Base-by-base conservation (phyloP, 176 grass and related monocot genomes). In the Neostapfia colusana region DNA sequence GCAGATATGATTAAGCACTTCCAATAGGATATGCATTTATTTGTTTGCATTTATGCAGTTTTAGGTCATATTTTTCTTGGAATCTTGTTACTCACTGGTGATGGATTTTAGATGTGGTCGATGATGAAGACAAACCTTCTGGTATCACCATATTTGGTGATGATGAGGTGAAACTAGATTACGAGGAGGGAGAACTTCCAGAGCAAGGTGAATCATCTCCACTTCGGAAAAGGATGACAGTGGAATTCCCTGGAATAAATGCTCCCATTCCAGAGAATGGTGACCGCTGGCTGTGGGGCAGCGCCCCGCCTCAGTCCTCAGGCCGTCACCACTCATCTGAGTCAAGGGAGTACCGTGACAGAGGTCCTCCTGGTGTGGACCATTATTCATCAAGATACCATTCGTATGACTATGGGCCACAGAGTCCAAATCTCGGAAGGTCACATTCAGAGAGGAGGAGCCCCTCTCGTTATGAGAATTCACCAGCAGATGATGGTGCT, bases 121-220 rank as follows among this genome's bases (percentile, higher is more conserved):
- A 99, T 12, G 89, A 95, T 24, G 86, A 92, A 81, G 84, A 95
- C 35, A 83, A 89, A 57, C 95, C 95, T 53, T 99, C 95, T 74
- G 91, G 95, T 82, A 95, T 99, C 74, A 90, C 76, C 18, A 99
- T 99, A 83, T 99, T 89, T 82, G 81, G 69, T 69, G 91, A 93
- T 25, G 53, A 78, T 65, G 89, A 92, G 54, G 54, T 12, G 44
- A 88, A 92, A 68, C 57, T 84, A 60, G 89, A 92, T 17, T 75
- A 75, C 0, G 95, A 99, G 81, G 95, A 90, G 27, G 91, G 95
- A 43, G 95, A 98, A 53, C 87, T 99, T 66, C 83, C 74, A 53
- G 91, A 89, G 55, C 69, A 79, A 63, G 78, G 70, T 5, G 80
- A 85, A 23, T 15, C 28, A 54, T 65, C 79, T 49, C 65, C 89